A percentile compares a stretch with the other conserved stretches of the same genome.
Evolutionary conservation across 129 eudicot species (phyloP).

Genomic region (Flaveria sonorensis): DNA sequence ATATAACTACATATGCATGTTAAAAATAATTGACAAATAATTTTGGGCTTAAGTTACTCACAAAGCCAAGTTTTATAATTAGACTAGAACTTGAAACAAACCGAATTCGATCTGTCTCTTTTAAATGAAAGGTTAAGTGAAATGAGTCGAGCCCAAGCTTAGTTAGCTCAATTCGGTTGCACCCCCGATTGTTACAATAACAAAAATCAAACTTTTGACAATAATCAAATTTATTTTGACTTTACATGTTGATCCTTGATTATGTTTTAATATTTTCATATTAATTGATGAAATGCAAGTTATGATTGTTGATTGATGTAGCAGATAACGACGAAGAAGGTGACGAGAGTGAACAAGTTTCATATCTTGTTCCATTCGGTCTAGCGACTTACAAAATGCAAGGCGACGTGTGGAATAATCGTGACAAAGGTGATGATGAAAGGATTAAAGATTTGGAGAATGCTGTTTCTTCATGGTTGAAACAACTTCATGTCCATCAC

Average conservation of each 20-base stretch:
- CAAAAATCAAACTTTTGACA: not conserved
- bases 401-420: constrained; percentile 46
- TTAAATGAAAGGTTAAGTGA: not conserved
- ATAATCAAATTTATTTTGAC: not conserved
- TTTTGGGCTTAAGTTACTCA: no score
- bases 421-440: constrained; percentile 26
- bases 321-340: constrained; percentile 17
- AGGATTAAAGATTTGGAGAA: constrained; percentile 39
- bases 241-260: not conserved
- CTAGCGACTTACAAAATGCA: constrained; percentile 51
- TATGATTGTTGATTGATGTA: not conserved
- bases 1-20: no score
- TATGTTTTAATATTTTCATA: not conserved
- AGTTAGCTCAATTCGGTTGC: not conserved
- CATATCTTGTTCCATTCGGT: constrained; percentile 52
- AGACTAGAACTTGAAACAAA: not conserved
- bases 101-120: not conserved
- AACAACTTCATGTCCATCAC: constrained; percentile 44
- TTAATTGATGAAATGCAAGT: not conserved
- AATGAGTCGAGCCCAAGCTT: not conserved
- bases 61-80: no score
- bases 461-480: constrained; percentile 56
- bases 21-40: no score
- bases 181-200: not conserved
- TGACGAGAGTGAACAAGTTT: not conserved